Conservation (phyloP, 1,139 yeast species). For the Geotrichum klebahnii region DNA sequence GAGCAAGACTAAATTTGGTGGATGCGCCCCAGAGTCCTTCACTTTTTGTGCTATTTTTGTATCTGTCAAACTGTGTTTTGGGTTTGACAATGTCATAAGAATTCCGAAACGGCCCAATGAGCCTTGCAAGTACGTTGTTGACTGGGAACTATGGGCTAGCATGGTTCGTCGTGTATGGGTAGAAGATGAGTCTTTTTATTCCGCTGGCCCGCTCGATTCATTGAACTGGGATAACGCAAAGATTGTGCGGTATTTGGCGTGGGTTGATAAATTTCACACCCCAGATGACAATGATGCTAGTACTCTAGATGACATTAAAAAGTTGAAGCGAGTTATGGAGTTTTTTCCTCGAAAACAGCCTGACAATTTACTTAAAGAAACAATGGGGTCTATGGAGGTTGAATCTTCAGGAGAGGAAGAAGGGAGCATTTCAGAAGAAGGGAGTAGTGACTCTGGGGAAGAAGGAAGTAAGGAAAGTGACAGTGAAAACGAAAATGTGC, state of each 20-base stretch:
- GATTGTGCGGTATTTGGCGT: slow-evolving; percentile 33
- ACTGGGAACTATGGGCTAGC: slow-evolving; percentile 39
- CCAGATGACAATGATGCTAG: slow-evolving; percentile 1
- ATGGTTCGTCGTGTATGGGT: slow-evolving; percentile 36
- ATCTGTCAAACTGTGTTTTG: slow-evolving; percentile 37
- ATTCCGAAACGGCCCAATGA: slow-evolving; percentile 22
- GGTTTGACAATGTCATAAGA: slow-evolving; percentile 32
- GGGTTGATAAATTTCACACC: slow-evolving; percentile 31
- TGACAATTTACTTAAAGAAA: not conserved
- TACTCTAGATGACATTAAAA: not conserved
- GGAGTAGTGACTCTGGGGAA: not conserved
- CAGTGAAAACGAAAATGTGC: not conserved
- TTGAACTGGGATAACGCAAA: slow-evolving; percentile 33
- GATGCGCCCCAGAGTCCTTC: slow-evolving; percentile 4
- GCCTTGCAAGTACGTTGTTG: slow-evolving; percentile 29
- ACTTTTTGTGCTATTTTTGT: slow-evolving; percentile 27
- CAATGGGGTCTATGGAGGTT: not conserved
- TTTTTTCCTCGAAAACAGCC: slow-evolving; percentile 2
- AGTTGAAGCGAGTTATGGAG: not conserved
- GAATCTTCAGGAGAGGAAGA: not conserved
- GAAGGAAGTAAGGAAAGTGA: not conserved
- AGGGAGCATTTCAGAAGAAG: not conserved
- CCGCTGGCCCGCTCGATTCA: slow-evolving; percentile 32
- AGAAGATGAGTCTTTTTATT: slow-evolving; percentile 31
- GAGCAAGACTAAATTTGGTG: not conserved